phyloP scores from a whole-genome alignment of 371 early-diverging fungal genomes.

The Mucor ambiguus region DNA sequence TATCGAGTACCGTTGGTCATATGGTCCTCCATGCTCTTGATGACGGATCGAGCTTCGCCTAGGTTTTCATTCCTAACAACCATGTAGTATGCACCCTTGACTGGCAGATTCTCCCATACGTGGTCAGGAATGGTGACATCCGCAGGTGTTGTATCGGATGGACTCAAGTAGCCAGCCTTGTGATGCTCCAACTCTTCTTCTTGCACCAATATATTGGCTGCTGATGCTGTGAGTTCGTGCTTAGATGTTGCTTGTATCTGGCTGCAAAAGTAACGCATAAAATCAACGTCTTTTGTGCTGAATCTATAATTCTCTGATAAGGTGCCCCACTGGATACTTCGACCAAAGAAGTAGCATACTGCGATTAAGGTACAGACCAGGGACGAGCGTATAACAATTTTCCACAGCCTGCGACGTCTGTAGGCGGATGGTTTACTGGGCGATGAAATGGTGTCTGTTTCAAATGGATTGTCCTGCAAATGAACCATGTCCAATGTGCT shows the following conservation, averaged over 20 bases:
- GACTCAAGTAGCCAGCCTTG: neutral
- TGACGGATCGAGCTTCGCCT: conserved; percentile 34
- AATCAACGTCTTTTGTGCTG: conserved; percentile 17
- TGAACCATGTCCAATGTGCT: conserved; percentile 4
- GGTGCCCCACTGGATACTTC: conserved; percentile 13
- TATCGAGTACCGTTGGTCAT: conserved; percentile 48
- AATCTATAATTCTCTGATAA: conserved; percentile 11
- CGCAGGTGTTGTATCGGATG: neutral
- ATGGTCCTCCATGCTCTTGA: conserved; percentile 49
- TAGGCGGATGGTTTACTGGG: conserved; percentile 2
- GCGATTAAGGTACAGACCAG: conserved; percentile 1
- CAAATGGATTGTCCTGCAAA: conserved; percentile 13
- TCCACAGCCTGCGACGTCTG: conserved; percentile 11
- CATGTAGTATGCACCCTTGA: conserved; percentile 47
- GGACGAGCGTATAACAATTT: neutral
- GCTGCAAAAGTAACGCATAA: conserved; percentile 18
- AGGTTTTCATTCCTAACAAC: conserved; percentile 40
- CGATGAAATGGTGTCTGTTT: neutral
- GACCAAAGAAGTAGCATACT: conserved; percentile 15
- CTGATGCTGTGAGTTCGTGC: neutral
- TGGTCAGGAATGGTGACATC: conserved; percentile 14
- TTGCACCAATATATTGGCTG: neutral
- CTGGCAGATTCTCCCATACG: conserved; percentile 32
- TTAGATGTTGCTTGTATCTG: conserved; percentile 3
- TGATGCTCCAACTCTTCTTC: conserved; percentile 12